Evolutionary conservation across 495 filamentous ascomycete species (phyloP), one percentile per base, ranked within the genome.

Genomic region (Cenococcum geophilum): DNA sequence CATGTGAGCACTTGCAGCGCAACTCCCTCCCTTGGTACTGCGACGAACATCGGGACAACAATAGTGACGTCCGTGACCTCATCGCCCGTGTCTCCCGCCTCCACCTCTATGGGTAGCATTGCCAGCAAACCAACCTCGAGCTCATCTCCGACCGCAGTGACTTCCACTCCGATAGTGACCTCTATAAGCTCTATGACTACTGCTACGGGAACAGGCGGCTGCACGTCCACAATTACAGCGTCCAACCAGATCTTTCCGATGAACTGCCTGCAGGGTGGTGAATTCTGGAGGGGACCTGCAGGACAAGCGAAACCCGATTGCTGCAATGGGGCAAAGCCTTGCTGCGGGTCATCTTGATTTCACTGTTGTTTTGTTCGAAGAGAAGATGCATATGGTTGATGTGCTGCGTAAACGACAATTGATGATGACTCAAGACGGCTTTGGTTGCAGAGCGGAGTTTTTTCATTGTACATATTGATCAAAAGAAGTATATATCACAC

Each of bases 1-100:
- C 73, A 75, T 22, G 77, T 78, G 6, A 63, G 66, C 11, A 77
- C 77, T 12, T 81, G 79, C 57, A 62, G 62, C n/a, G 70, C 79
- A 2, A 73, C 66, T 12, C 78, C 79, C 4, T 78, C 77, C 0
- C 61, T 79, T 6, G 67, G 68, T 1, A 73, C 71, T 6, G 70
- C 58, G 10, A 5, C 49, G 21, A 52, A 25, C 11, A 16, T 25
- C 16, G 49, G 4, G 2, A 16, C 40, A 45, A 14, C 40, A 2
- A 4, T 45, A 16, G 3, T 18, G 40, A 18, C 40, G 18, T 18
- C 40, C 11, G 40, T 18, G 40, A 45, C 40, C 40, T 45, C 40
- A 14, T 4, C 40, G 3, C 12, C 11, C 12, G 40, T 10, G 14
- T 45, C 40, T 10, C 14, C 40, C 40, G 11, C 11, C 2, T 45